Base-by-base conservation (phyloP, 192 early-diverging fungal species). In the Entomortierella beljakovae region DNA sequence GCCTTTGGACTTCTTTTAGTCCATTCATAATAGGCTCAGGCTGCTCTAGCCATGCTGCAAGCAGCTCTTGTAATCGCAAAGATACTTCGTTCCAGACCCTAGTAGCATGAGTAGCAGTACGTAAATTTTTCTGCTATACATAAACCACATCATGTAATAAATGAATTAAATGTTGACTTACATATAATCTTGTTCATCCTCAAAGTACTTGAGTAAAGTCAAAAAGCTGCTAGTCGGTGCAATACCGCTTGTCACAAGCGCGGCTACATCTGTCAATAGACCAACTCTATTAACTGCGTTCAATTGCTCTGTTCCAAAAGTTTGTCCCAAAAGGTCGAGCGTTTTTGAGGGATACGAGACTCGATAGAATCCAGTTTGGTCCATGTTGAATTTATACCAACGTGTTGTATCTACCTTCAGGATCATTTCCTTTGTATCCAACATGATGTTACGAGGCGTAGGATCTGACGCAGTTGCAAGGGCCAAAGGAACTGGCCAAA, bases 371-470 rank as follows among this genome's bases (percentile, higher is more conserved):
- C 94, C 92, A 18, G 91, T 92, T 40, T 90, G 89, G 40, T 86
- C 88, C 64, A 83, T 81, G 83, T 99, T 99, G 56, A 99, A 86
- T 82, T 98, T 97, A 81, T 89, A 94, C 82, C 90, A 93, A 22
- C 85, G 68, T 46, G 54, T 79, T 28, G 84, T 73, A 29, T 90
- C 80, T 25, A 90, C 82, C 48, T 87, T 82, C 40, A 81, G 69
- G n/a, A 89, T 54, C 33, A 73, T 58, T 23, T 82, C 77, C 48
- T 84, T 81, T 58, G 77, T 70, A 16, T 84, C 56, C 56, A 89
- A 84, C 68, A 90, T 83, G 38, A 84, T 84, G 31, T 85, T 71
- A n/a, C 81, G 71, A 18, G 89, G 75, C 16, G 88, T 79, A 42
- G 91, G 85, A 26, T 71, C 80, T 1, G 86, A 66, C 16, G 75